Evolutionary conservation across 345 rosid species (phyloP).

Genomic region (Eucalyptus melliodora): DNA sequence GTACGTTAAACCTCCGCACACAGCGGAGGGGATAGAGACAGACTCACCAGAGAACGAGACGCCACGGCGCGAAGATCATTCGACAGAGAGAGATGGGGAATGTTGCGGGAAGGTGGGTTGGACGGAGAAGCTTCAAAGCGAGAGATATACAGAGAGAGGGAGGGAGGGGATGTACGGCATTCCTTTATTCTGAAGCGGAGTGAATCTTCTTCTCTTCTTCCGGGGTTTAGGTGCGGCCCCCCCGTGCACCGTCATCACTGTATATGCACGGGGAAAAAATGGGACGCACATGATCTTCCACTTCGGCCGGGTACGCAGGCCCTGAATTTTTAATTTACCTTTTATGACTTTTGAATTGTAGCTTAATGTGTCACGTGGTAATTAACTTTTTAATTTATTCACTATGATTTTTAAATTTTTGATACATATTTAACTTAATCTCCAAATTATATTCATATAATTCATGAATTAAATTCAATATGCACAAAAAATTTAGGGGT

Average conservation of each 20-base stretch:
- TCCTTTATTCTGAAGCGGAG: neutral
- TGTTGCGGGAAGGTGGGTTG: neutral
- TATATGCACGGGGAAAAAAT: neutral
- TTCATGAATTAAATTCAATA: too few species aligned
- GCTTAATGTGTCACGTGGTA: neutral
- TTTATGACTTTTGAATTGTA: too few species aligned
- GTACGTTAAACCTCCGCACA: neutral
- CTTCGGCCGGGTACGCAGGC: accelerated
- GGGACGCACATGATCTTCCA: neutral
- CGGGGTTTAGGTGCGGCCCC: neutral
- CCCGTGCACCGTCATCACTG: neutral
- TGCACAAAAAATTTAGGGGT: too few species aligned
- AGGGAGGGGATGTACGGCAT: neutral
- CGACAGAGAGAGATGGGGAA: neutral
- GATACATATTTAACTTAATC: too few species aligned
- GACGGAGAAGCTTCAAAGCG: neutral
- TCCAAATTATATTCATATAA: too few species aligned
- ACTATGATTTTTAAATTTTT: too few species aligned
- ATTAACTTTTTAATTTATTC: too few species aligned
- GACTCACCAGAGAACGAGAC: neutral
- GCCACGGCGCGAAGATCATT: neutral
- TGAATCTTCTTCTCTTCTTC: neutral
- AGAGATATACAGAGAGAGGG: neutral
- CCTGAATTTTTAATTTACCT: too few species aligned
- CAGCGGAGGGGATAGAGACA: neutral